phyloP scores from a whole-genome alignment of 208 protist species.

The Porcisia hertigi region DNA sequence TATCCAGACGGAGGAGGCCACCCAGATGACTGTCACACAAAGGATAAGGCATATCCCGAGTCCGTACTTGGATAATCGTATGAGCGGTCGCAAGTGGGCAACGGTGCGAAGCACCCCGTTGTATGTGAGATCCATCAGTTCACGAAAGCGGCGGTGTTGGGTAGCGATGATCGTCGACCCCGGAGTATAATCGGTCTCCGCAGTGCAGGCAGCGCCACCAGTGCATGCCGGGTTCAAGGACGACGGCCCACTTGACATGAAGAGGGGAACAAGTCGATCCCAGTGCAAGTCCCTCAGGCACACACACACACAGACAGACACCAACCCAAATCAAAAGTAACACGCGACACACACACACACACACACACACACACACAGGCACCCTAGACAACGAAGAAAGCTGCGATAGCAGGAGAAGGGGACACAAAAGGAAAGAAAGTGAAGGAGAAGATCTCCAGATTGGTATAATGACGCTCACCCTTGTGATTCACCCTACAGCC shows the following conservation, averaged over 20 bases:
- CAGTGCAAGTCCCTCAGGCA: not conserved
- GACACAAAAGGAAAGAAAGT: not conserved
- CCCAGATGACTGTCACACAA: slow-evolving; percentile 90
- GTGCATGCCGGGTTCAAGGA: not conserved
- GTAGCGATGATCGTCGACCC: slow-evolving; percentile 1
- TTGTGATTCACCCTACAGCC: no score
- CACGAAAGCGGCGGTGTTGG: slow-evolving; percentile 1
- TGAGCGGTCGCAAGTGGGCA: slow-evolving; percentile 8
- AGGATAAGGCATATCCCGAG: slow-evolving; percentile 87
- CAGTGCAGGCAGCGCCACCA: not conserved
- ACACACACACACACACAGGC: no score
- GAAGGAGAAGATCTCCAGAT: no score
- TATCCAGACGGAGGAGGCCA: slow-evolving; percentile 87
- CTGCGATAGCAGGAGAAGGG: no score
- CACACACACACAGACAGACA: no score
- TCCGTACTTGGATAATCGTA: slow-evolving; percentile 58
- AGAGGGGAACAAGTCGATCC: not conserved
- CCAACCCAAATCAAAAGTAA: no score
- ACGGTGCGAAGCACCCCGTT: not conserved
- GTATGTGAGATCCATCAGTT: not conserved
- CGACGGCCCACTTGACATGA: not conserved
- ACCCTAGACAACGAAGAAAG: no score
- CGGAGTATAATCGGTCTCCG: not conserved
- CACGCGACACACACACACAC: no score
- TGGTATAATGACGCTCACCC: no score